Base-by-base conservation (phyloP, 2,329 filamentous ascomycete species). In the Neoascochyta sp. region DNA sequence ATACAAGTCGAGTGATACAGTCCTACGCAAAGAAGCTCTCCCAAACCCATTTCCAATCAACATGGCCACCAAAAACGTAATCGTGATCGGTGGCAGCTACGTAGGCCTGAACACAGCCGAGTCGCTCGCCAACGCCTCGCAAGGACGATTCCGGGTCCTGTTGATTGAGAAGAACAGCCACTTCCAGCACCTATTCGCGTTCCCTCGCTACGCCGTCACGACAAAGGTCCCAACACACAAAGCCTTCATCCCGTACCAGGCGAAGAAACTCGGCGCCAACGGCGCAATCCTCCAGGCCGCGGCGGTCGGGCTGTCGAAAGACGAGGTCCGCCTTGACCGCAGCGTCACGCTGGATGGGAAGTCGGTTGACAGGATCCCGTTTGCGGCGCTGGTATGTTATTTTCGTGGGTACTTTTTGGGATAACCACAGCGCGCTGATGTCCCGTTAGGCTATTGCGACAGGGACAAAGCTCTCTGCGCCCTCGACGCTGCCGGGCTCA, bases 381-480 rank as follows among this genome's bases (percentile, higher is more conserved):
- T 74, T 47, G 73, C 69, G 11, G 76, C 69, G 36, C 59, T 80
- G 5, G n/a, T n/a, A n/a, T n/a, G n/a, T n/a, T n/a, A n/a, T n/a
- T n/a, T n/a, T n/a, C n/a, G n/a, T n/a, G n/a, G n/a, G n/a, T n/a
- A n/a, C n/a, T n/a, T n/a, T n/a, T n/a, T n/a, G n/a, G n/a, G n/a
- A n/a, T n/a, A n/a, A n/a, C n/a, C n/a, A n/a, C n/a, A n/a, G n/a
- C n/a, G n/a, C n/a, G n/a, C n/a, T n/a, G n/a, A n/a, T n/a, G n/a
- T n/a, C n/a, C n/a, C n/a, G n/a, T n/a, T n/a, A n/a, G n/a, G 64
- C 77, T n/a, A 54, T 81, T 8, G 75, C 77, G 0, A 81, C 76
- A 0, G 77, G 77, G 0, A 67, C 71, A 0, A 51, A 62, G 1
- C 62, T 63, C 11, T 30, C 27, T 12, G 26, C 36, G 16, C 30